Evolutionary conservation across 176 grass and related monocot genomes (phyloP).

Genomic region (Raddia distichophylla): DNA sequence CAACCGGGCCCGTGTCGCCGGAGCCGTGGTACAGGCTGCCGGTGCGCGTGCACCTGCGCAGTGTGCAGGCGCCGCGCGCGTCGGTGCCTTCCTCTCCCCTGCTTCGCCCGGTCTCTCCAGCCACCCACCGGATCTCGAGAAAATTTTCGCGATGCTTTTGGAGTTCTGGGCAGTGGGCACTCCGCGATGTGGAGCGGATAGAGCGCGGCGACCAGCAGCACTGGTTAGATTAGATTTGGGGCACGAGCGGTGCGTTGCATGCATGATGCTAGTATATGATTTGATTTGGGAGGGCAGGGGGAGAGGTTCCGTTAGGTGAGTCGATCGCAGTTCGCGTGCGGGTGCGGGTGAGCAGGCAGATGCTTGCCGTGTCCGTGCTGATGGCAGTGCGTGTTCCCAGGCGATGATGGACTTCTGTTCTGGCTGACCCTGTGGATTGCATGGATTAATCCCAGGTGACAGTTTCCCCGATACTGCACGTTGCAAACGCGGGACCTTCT

Average conservation of each 20-base stretch:
- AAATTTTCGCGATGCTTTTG: neutral
- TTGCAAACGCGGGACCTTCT: neutral
- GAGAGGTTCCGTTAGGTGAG: constrained; percentile 1
- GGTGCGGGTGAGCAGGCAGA: neutral
- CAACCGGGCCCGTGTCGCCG: neutral
- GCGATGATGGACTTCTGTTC: neutral
- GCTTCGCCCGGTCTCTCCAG: constrained; percentile 4
- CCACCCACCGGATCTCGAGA: neutral
- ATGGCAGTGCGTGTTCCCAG: neutral
- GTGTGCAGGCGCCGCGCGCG: neutral
- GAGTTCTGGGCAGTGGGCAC: neutral
- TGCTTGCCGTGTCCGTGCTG: constrained; percentile 13
- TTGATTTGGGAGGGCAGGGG: no score
- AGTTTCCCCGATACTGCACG: neutral
- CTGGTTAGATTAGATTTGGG: constrained; percentile 17
- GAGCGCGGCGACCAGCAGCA: constrained; percentile 11
- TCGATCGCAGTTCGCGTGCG: neutral
- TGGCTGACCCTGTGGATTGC: constrained; percentile 7
- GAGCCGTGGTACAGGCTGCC: neutral
- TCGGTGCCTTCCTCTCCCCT: neutral
- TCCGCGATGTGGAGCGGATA: neutral
- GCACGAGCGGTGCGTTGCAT: neutral
- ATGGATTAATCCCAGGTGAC: neutral
- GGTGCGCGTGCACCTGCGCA: neutral
- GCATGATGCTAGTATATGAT: neutral